Evolutionary conservation across 768 basidiomycete genomes (phyloP).

Genomic region (Phallus indusiatus): DNA sequence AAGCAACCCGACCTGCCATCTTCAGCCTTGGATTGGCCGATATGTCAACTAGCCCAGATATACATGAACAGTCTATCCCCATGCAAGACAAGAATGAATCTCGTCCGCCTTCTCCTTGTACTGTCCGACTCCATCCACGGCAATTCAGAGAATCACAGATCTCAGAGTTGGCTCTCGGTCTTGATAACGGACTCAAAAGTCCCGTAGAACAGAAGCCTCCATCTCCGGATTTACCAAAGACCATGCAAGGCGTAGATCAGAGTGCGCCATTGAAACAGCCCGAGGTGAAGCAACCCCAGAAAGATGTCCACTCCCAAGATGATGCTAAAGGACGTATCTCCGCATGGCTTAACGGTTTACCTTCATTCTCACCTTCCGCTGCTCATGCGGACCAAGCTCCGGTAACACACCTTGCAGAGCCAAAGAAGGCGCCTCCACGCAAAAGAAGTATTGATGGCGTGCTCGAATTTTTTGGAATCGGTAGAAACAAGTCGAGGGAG

Average conservation of each 20-base stretch:
- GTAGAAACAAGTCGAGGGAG: background rate
- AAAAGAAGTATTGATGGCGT: slow-evolving; percentile 6
- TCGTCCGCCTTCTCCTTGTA: slow-evolving; percentile 23
- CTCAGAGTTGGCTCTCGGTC: slow-evolving; percentile 36
- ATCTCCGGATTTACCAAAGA: background rate
- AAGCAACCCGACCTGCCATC: slow-evolving; percentile 8
- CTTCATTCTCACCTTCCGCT: background rate
- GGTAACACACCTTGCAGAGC: background rate
- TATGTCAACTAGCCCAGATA: background rate
- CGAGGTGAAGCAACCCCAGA: background rate
- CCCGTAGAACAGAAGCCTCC: background rate
- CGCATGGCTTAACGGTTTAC: background rate
- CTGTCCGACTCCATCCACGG: background rate
- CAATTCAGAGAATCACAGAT: slow-evolving; percentile 41
- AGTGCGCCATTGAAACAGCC: background rate
- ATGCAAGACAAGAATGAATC: slow-evolving; percentile 15
- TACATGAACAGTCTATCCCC: slow-evolving; percentile 22
- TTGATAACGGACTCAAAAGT: slow-evolving; percentile 30
- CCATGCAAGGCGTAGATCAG: background rate
- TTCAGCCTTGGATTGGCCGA: background rate
- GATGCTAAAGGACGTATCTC: slow-evolving; percentile 14
- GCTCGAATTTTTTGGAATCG: background rate
- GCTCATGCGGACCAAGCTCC: background rate
- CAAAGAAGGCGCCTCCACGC: slow-evolving; percentile 10
- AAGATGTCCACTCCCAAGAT: background rate